Evolutionary conservation across 1,284 basidiomycete species (phyloP).

Genomic region (Spongispora temasekensis): DNA sequence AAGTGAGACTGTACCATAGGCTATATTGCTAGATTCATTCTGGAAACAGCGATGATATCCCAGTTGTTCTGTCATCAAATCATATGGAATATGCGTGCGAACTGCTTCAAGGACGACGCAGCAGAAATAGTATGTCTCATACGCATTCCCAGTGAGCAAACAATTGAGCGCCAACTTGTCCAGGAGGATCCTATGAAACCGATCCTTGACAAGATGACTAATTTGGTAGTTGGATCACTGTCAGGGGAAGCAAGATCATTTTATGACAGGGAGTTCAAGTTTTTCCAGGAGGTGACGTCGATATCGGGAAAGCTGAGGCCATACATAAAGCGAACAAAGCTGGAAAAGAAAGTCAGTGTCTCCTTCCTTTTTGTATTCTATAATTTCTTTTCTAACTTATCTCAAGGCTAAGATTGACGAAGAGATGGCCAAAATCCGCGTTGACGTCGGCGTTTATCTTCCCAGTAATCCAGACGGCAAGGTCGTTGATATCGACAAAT

Average conservation of each 20-base stretch:
- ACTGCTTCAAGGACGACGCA: slow-evolving; percentile 91
- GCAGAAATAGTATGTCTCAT: slow-evolving; percentile 68
- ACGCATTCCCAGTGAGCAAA: not conserved
- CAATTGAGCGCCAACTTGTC: slow-evolving; percentile 6
- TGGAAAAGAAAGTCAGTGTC: slow-evolving; percentile 87
- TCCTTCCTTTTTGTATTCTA: not conserved
- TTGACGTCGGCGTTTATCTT: slow-evolving; percentile 94
- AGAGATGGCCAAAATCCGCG: slow-evolving; percentile 95
- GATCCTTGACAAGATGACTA: slow-evolving; percentile 84
- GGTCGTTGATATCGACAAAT: slow-evolving; percentile 96
- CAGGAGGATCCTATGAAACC: slow-evolving; percentile 97
- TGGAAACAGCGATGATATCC: slow-evolving; percentile 96
- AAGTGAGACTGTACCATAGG: slow-evolving; percentile 47
- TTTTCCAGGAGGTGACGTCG: slow-evolving; percentile 96
- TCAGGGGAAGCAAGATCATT: slow-evolving; percentile 92
- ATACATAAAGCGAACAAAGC: slow-evolving; percentile 93
- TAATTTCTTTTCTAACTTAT: slow-evolving; percentile 8
- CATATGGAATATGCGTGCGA: slow-evolving; percentile 99
- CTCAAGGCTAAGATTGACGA: slow-evolving; percentile 95
- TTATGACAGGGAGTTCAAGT: slow-evolving; percentile 94
- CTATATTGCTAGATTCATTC: slow-evolving; percentile 95
- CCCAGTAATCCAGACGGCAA: slow-evolving; percentile 97
- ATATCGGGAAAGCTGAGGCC: slow-evolving; percentile 99
- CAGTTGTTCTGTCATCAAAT: slow-evolving; percentile 99
- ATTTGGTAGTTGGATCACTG: slow-evolving; percentile 80